Evolutionary conservation across 768 basidiomycete species (phyloP).

Genomic region (Trametes cingulata): DNA sequence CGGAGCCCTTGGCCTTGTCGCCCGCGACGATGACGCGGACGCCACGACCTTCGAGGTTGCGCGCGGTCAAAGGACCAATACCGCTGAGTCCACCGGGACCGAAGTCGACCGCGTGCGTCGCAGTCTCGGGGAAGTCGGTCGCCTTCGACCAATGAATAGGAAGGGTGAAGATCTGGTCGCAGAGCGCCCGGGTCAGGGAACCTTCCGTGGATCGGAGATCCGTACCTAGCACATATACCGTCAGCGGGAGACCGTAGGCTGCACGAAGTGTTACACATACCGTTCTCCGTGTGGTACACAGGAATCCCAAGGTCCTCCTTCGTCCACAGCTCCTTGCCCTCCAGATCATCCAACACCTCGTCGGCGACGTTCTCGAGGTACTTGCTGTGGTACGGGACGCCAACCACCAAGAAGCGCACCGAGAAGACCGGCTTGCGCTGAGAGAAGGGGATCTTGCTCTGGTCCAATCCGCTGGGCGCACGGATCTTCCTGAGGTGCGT

Average conservation of each 20-base stretch:
- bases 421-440: conserved; percentile 94
- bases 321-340: conserved; percentile 77
- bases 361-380: conserved; percentile 72
- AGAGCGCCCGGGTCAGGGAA: conserved; percentile 84
- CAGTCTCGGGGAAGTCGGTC: conserved; percentile 84
- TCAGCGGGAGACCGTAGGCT: too few relatives aligned
- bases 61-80: conserved; percentile 86
- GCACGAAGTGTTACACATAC: conserved; percentile 52
- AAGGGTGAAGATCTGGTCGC: conserved; percentile 89
- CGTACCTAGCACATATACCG: conserved; percentile 53
- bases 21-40: conserved; percentile 88
- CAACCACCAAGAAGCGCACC: conserved; percentile 91
- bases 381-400: conserved; percentile 92
- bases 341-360: conserved; percentile 77
- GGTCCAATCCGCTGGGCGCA: conserved; percentile 84
- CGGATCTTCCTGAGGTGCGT: conserved; percentile 88
- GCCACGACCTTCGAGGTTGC: conserved; percentile 92
- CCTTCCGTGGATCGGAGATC: conserved; percentile 73
- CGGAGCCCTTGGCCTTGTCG: conserved; percentile 86
- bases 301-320: conserved; percentile 71
- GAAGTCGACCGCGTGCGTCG: conserved; percentile 95
- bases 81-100: conserved; percentile 94
- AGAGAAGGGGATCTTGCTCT: conserved; percentile 91
- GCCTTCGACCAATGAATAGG: conserved; percentile 94
- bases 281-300: conserved; percentile 92